Conservation (phyloP, 352 stramenopile species). For the Elongisporangium senticosum region DNA sequence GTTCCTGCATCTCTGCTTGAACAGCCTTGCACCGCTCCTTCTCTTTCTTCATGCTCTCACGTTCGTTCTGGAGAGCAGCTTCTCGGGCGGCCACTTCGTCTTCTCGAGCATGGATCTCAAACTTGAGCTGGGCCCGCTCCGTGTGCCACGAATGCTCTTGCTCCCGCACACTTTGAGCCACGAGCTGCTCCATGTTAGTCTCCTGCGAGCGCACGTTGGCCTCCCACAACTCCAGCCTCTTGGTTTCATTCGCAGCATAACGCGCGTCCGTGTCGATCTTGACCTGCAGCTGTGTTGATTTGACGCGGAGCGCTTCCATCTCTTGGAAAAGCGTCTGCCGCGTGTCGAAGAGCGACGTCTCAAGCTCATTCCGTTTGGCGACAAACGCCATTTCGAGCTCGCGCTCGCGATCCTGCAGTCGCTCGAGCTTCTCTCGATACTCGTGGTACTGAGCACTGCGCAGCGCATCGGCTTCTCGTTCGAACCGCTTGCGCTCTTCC, state of each 20-base stretch:
- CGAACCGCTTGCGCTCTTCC: constrained; percentile 52
- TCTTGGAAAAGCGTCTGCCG: constrained; percentile 61
- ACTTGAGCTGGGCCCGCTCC: constrained; percentile 22
- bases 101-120: constrained; percentile 18
- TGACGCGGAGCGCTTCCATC: constrained; percentile 49
- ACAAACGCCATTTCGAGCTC: constrained; percentile 61
- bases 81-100: constrained; percentile 18
- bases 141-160: constrained; percentile 46
- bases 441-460: constrained; percentile 40
- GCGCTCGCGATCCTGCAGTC: constrained; percentile 45
- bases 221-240: constrained; percentile 43
- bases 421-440: constrained; percentile 34
- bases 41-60: constrained; percentile 4
- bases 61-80: constrained; percentile 7
- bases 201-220: constrained; percentile 39
- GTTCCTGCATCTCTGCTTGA: constrained; percentile 1
- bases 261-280: constrained; percentile 41
- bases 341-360: constrained; percentile 60
- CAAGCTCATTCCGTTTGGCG: constrained; percentile 38
- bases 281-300: constrained; percentile 44
- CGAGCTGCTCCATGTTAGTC: constrained; percentile 31
- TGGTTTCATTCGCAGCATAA: constrained; percentile 33
- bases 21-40: constrained; percentile 6
- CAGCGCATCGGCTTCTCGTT: constrained; percentile 40
- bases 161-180: constrained; percentile 34